Conservation (phyloP, 495 filamentous ascomycete species). For the Alectoria sarmentosa region DNA sequence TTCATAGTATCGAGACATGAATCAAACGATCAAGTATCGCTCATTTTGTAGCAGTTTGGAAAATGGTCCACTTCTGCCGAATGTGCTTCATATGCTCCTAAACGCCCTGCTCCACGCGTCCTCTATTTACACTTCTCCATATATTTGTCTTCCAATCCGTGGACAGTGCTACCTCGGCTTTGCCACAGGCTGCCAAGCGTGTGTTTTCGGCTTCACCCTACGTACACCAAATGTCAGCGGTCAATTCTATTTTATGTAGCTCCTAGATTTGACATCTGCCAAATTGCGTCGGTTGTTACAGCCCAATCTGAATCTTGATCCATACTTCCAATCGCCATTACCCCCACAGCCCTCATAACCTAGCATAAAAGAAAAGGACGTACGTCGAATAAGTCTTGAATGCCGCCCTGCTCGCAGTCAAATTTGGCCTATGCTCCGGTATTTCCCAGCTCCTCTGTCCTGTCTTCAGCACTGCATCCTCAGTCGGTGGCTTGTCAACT, state of each 20-base stretch:
- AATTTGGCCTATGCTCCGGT: slow-evolving; percentile 63
- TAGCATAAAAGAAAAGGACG: not conserved
- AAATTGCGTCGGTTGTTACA: not conserved
- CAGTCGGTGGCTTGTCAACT: slow-evolving; percentile 75
- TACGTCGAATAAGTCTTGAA: slow-evolving; percentile 94
- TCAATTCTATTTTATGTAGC: not conserved
- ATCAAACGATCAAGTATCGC: not conserved
- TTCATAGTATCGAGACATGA: not conserved
- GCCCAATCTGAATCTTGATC: not conserved
- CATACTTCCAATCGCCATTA: not conserved
- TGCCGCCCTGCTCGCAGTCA: slow-evolving; percentile 65
- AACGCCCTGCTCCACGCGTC: not conserved
- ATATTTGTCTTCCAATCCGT: not conserved
- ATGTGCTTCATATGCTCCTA: not conserved
- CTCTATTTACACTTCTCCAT: slow-evolving; percentile 5
- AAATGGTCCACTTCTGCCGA: not conserved
- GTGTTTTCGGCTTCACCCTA: slow-evolving; percentile 42
- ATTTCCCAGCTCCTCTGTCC: slow-evolving; percentile 66
- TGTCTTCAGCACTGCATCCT: slow-evolving; percentile 64
- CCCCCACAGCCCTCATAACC: not conserved
- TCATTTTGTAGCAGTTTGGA: not conserved
- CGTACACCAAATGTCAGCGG: not conserved
- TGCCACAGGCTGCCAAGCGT: slow-evolving; percentile 39
- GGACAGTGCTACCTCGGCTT: slow-evolving; percentile 27
- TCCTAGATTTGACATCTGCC: not conserved